Conservation (phyloP, 2,329 filamentous ascomycete genomes). For the Thermoascus crustaceus region DNA sequence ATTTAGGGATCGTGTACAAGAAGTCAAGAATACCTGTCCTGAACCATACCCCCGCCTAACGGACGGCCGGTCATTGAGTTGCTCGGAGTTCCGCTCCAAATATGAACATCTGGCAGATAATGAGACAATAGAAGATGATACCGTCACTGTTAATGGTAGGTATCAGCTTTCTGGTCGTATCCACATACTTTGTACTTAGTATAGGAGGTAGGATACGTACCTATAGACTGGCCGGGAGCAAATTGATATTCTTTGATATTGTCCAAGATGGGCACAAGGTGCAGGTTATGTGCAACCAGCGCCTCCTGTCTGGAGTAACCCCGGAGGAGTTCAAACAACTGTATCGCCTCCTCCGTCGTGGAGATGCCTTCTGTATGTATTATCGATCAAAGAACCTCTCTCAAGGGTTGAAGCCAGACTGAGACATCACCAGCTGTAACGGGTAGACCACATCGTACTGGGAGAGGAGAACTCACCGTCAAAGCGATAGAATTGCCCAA, state of each 20-base stretch:
- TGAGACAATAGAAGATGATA: conserved; percentile 32
- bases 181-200: conserved; percentile 30
- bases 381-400: conserved; percentile 1
- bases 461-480: conserved; percentile 68
- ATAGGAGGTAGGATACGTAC: conserved; percentile 63
- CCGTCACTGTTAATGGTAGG: conserved; percentile 38
- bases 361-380: conserved; percentile 72
- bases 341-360: conserved; percentile 61
- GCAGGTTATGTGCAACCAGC: conserved; percentile 68
- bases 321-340: conserved; percentile 50
- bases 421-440: conserved; percentile 48
- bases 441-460: conserved; percentile 62
- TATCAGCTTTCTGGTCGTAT: conserved; percentile 15
- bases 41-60: conserved; percentile 33
- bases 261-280: conserved; percentile 62
- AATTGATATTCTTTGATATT: conserved; percentile 78
- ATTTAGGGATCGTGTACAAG: conserved; percentile 29
- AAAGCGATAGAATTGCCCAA: conserved; percentile 59
- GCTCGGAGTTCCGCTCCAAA: conserved; percentile 28
- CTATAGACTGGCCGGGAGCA: conserved; percentile 62
- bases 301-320: conserved; percentile 30
- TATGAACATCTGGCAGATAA: conserved; percentile 30
- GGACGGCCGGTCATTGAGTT: conserved; percentile 23
- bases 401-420: neutral
- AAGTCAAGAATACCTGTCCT: conserved; percentile 25